Conservation (phyloP, 805 yeast species). For the Pichia manshurica region DNA sequence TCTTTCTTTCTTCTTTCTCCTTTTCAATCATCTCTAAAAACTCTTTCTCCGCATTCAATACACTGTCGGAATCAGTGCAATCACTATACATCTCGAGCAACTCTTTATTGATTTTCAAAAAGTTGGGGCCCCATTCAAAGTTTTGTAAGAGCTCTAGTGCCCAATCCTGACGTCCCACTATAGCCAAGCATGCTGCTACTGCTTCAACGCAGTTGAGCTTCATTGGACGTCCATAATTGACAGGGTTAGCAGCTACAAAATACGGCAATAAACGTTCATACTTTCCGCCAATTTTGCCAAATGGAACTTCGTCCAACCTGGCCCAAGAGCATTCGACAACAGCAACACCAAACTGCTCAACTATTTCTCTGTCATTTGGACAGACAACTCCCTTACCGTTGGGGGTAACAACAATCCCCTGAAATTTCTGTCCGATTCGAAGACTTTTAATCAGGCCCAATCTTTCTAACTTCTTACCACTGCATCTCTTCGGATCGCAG, state of each 20-base stretch:
- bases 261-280: slow-evolving; percentile 86
- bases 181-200: slow-evolving; percentile 92
- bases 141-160: slow-evolving; percentile 69
- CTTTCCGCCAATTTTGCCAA: slow-evolving; percentile 83
- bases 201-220: slow-evolving; percentile 95
- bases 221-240: slow-evolving; percentile 96
- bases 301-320: slow-evolving; percentile 93
- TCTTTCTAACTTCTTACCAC: slow-evolving; percentile 90
- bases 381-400: slow-evolving; percentile 87
- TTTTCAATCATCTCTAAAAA: slow-evolving; percentile 67
- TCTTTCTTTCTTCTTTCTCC: slow-evolving; percentile 60
- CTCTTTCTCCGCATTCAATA: slow-evolving; percentile 62
- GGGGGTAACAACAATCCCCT: slow-evolving; percentile 88
- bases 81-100: slow-evolving; percentile 64
- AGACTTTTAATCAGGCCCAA: slow-evolving; percentile 74
- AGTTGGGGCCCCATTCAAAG: slow-evolving; percentile 92
- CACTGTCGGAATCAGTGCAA: slow-evolving; percentile 77
- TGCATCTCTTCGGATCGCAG: slow-evolving; percentile 96
- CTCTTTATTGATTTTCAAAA: slow-evolving; percentile 76
- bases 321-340: slow-evolving; percentile 99
- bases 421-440: slow-evolving; percentile 89
- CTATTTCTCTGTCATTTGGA: slow-evolving; percentile 75
- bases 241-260: slow-evolving; percentile 93
- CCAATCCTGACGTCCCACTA: slow-evolving; percentile 88
- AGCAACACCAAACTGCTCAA: slow-evolving; percentile 82